Base-by-base conservation (phyloP, 2,329 filamentous ascomycete genomes). In the Endoconidiophora laricicola region DNA sequence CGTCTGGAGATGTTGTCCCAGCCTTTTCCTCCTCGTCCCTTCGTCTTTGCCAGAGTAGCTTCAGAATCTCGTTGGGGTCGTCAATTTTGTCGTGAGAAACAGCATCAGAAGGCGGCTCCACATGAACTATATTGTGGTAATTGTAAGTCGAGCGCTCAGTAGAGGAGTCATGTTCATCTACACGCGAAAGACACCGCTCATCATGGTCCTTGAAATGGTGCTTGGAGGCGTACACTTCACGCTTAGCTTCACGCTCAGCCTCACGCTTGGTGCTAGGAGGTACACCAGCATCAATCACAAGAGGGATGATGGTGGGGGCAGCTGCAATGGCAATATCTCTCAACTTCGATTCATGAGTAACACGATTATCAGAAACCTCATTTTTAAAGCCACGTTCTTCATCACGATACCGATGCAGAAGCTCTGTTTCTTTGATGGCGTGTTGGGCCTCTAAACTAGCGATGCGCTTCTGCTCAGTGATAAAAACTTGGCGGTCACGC, bases 51-150 rank as follows among this genome's bases (percentile, higher is more conserved):
- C n/a, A 14, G n/a, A 46, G 23, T 5, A 16, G 9, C 12, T 36
- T 29, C 6, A 46, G 72, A 42, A 70, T 69, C 57, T 76, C 67
- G 40, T 78, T 71, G 50, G 69, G 66, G 20, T 46, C 29, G 16
- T 46, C 29, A 38, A 23, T 4, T 2, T 46, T 23, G 6, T 9
- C 44, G 5, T 20, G 6, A 9, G 10, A 38, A 22, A 29, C 29
- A 33, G 12, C 33, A 37, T 22, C 33, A 18, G 44, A 29, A 14
- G 44, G 44, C 6, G 26, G n/a, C 10, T 18, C 44, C 22, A 22
- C 38, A 16, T 46, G 29, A 22, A 46, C 33, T 1, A 46, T 38
- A 23, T 23, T 18, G 29, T 37, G 44, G 33, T 5, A 38, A 37
- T 46, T 29, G n/a, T 6, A 18, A 37, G 44, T 14, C n/a, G 18